Conservation (phyloP, 1,284 basidiomycete species). For the Anthracocystis panici-leucophaei region DNA sequence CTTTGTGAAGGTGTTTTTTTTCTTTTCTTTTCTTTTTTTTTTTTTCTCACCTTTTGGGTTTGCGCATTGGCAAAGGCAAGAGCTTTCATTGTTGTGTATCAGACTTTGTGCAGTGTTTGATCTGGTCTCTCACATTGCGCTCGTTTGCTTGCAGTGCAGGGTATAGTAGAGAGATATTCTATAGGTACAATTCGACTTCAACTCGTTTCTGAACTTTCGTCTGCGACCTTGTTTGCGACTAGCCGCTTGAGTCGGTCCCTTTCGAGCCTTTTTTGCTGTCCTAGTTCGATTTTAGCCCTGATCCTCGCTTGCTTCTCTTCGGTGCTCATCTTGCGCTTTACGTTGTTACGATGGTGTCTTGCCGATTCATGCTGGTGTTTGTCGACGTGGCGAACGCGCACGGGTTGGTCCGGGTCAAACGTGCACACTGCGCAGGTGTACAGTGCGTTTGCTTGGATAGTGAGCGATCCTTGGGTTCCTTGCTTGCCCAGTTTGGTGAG, state of each 20-base stretch:
- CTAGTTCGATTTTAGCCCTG: conserved; percentile 9
- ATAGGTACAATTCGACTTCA: neutral
- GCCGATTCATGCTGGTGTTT: conserved; percentile 74
- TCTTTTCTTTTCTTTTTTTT: neutral
- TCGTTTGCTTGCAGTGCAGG: conserved; percentile 27
- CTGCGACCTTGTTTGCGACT: neutral
- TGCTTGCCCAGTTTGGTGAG: conserved; percentile 71
- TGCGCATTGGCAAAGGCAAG: neutral
- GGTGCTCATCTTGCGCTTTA: no score
- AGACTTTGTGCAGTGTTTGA: neutral
- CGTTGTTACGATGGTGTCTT: conserved; percentile 29
- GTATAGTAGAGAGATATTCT: conserved; percentile 10
- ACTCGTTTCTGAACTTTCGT: neutral
- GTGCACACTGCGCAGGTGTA: conserved; percentile 80
- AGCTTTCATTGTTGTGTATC: neutral
- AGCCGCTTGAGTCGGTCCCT: conserved; percentile 4
- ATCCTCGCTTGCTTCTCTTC: no score
- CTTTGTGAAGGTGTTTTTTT: conserved; percentile 20
- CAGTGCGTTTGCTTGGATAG: conserved; percentile 41
- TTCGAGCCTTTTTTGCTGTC: neutral
- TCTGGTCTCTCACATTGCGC: neutral
- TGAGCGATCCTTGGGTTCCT: conserved; percentile 24
- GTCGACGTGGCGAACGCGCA: conserved; percentile 79
- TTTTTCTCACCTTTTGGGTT: neutral
- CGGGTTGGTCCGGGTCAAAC: conserved; percentile 75